Evolutionary conservation across 108 stramenopile genomes (phyloP), one percentile per base, ranked within the genome.

Genomic region (Skeletonema potamos): DNA sequence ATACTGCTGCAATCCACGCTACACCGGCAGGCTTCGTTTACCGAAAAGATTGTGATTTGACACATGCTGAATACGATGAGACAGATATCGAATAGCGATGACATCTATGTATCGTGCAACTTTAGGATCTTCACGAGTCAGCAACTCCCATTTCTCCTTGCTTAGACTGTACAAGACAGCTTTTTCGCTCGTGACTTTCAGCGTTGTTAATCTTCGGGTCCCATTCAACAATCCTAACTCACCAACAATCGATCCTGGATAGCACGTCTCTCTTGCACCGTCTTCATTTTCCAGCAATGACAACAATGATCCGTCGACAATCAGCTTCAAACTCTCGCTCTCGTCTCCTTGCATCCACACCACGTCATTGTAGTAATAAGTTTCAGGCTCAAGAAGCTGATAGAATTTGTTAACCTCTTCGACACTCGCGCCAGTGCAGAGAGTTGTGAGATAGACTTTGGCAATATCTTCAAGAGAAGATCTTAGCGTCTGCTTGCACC

Each of bases 151-250:
- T 8, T 57, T 56, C 17, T 84, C 83, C 36, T 73, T 62, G 32
- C 73, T 61, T 22, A 91, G 64, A 66, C 74, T 85, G 74, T 84
- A 91, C 6, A 87, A 61, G 48, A 86, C 66, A 15, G 90, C 85
- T n/a, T 79, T 58, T 3, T 84, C 71, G 30, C 86, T 87, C 10
- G 67, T 30, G 27, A 83, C 84, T 54, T 65, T 62, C 29, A 91
- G 74, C 0, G 86, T 83, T 17, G 82, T 88, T 37, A 91, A 60
- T 62, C 90, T 64, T 34, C 69, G 56, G 12, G 62, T 74, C 0
- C 79, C 76, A 59, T 87, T 65, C 7, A 91, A 86, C 13, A 91
- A 68, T 6, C 90, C 87, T 15, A 91, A 71, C 48, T 91, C 90
- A 3, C 90, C 87, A 22, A 91, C 71, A 3, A 77, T 78, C 68